A percentile compares a stretch with the other conserved stretches of the same genome.
These are phyloP conservation scores for Aspergillus ochraceoroseus DNA, from an alignment of 2,329 filamentous ascomycete genomes.

Conservation along the genomic window DNA sequence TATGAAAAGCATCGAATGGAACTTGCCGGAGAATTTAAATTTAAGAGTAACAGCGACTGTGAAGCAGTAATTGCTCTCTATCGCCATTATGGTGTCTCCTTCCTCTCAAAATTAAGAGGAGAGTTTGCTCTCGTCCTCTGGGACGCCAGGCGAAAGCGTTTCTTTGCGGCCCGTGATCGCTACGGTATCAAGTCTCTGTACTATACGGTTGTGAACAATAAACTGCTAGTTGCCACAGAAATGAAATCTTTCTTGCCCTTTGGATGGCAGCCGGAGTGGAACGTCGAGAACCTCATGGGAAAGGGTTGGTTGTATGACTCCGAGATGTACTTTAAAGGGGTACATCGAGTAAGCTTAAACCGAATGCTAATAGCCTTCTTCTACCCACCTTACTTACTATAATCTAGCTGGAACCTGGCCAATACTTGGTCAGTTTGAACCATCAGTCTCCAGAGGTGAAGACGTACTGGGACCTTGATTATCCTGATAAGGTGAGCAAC, in stretches of 20 bases:
- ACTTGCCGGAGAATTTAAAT: slow-evolving; percentile 41
- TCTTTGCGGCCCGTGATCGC: slow-evolving; percentile 51
- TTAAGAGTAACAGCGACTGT: slow-evolving; percentile 47
- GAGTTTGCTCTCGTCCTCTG: slow-evolving; percentile 54
- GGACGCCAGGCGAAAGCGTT: slow-evolving; percentile 41
- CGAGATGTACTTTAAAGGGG: slow-evolving; percentile 49
- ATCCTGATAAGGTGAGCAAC: slow-evolving; percentile 48
- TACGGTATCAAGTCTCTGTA: slow-evolving; percentile 57
- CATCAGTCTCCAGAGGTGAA: slow-evolving; percentile 39
- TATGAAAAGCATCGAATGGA: slow-evolving; percentile 44
- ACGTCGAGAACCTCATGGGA: slow-evolving; percentile 46
- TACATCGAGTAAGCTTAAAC: slow-evolving; percentile 38
- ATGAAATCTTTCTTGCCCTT: slow-evolving; percentile 52
- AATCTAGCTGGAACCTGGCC: slow-evolving; percentile 42
- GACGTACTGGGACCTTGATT: slow-evolving; percentile 53
- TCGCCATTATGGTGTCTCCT: slow-evolving; percentile 46
- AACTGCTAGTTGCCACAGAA: slow-evolving; percentile 50
- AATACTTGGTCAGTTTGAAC: slow-evolving; percentile 42
- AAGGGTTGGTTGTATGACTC: slow-evolving; percentile 45
- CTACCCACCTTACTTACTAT: slow-evolving; percentile 2
- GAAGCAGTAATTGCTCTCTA: slow-evolving; percentile 54
- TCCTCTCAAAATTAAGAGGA: slow-evolving; percentile 48
- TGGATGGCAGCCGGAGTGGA: slow-evolving; percentile 53
- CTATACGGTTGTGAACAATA: slow-evolving; percentile 43
- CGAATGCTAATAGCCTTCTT: no score